Evolutionary conservation across 2,329 filamentous ascomycete genomes (phyloP), one percentile per base, ranked within the genome.

Genomic region (Verticillium alfalfae): DNA sequence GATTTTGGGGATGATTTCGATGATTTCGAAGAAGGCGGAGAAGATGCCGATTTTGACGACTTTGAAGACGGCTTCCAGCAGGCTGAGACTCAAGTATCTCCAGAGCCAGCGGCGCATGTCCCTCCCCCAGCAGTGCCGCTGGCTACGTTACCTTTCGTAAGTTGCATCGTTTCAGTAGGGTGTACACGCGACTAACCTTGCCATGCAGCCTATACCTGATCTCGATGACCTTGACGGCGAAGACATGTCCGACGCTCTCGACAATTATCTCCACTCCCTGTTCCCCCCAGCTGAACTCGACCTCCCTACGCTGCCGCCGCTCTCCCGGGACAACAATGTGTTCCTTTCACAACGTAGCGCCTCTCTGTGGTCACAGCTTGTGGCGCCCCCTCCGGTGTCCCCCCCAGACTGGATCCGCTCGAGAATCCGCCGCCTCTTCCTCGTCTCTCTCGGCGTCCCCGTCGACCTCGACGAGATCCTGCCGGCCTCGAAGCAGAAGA

Each of bases 361-460:
- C 61, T 97, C 95, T 0, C 82, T 99, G 38, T 99, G 95, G 95
- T 93, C 93, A 49, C 95, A 99, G 78, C 87, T 99, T 5, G 92
- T 97, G 36, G 94, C 94, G 2, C 94, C 95, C 22, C 95, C 95
- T 2, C 93, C 95, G 2, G 85, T 99, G 41, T 93, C 97, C 70
- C 95, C 95, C 6, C 94, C 95, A 0, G 95, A 99, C 75, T 99
- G 95, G 95, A 96, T 97, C 63, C 92, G 95, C 66, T 97, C 93
- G 59, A 91, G 93, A 59, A 99, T 97, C 68, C 88, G 95, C 60
- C 91, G 95, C 34, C 85, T 99, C 34, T 99, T 99, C 73, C 87
- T 99, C 52, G 93, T 99, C 60, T 97, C 93, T 1, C 85, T 99
- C 0, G 95, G 95, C 18, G 95, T 99, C 0, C 95, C 95, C 1